Conservation (phyloP, 2,329 filamentous ascomycete species). For the Pseudopithomyces chartarum region DNA sequence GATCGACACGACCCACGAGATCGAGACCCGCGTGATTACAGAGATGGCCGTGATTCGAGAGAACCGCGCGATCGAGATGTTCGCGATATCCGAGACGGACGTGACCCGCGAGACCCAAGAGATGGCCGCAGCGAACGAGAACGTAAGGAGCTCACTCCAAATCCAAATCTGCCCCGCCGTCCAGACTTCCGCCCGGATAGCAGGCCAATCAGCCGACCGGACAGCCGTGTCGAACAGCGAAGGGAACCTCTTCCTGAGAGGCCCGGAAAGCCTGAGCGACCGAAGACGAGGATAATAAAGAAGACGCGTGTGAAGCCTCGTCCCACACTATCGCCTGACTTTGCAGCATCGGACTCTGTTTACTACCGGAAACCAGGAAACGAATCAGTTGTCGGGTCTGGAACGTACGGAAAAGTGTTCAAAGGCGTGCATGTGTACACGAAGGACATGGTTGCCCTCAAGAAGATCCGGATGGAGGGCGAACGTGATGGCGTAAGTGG, state of each 20-base stretch:
- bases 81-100: conserved; percentile 24
- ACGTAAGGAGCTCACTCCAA: conserved; percentile 30
- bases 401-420: conserved; percentile 95
- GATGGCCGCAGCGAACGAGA: conserved; percentile 32
- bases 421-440: conserved; percentile 94
- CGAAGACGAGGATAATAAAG: conserved; percentile 63
- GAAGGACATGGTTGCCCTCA: conserved; percentile 79
- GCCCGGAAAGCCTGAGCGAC: conserved; percentile 25
- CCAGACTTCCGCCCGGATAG: conserved; percentile 28
- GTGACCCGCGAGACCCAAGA: conserved; percentile 26
- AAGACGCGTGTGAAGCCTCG: conserved; percentile 73
- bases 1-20: conserved; percentile 32
- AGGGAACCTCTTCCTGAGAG: conserved; percentile 45
- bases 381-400: conserved; percentile 92
- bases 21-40: conserved; percentile 18
- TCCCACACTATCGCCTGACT: conserved; percentile 72
- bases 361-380: conserved; percentile 97
- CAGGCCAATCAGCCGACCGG: conserved; percentile 42
- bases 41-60: conserved; percentile 19
- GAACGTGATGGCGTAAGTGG: conserved; percentile 74
- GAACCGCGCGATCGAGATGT: conserved; percentile 22
- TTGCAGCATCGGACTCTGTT: conserved; percentile 81
- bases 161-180: conserved; percentile 27
- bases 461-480: conserved; percentile 92
- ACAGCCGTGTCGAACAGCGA: conserved; percentile 45